Evolutionary conservation across 306 rosid genomes (phyloP), one percentile per base, ranked within the genome.

Genomic region (Rosa chinensis): DNA sequence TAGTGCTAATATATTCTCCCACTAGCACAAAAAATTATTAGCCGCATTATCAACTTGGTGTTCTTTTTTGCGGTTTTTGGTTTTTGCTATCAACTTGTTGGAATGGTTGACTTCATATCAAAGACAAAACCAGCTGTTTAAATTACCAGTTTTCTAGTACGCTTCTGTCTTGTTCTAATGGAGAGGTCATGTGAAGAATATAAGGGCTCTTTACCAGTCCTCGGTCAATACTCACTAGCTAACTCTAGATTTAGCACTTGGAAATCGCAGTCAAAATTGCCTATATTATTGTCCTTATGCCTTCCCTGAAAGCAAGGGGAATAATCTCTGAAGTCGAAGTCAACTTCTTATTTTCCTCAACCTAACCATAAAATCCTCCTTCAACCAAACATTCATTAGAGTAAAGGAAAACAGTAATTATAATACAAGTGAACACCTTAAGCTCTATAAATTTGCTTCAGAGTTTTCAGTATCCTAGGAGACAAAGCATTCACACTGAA

Each of bases 71-170:
- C 5, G 42, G 10, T 32, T 4, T 23, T 32, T 64, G 44, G 10
- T 14, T 64, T 64, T 37, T 16, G 45, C n/a, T 25, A 28, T 28
- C 68, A 62, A 64, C 47, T 66, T 66, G 70, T 66, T 66, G 45
- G 45, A 66, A 66, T 16, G n/a, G 70, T 66, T 66, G 70, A 13
- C 42, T 66, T 35, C 70, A 6, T 13, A 66, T 16, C 70, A 66
- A 13, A 66, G 17, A 62, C 3, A 62, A 28, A 62, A 28, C 20
- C 39, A 23, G 13, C 66, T 23, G 37, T 23, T 8, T 3, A 59
- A 2, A n/a, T 58, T 21, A 21, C 37, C 16, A 59, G 13, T 3
- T n/a, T 59, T 59, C 63, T 12, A 32, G 40, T 64, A 64, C 16
- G 43, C 69, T 28, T 63, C 20, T 32, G 44, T 64, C 69, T 64